Percentiles rank a stretch among this genome's conserved stretches.
phyloP scores from a whole-genome alignment of 176 grass and related monocot genomes.

The Rhynchospora pubera region DNA sequence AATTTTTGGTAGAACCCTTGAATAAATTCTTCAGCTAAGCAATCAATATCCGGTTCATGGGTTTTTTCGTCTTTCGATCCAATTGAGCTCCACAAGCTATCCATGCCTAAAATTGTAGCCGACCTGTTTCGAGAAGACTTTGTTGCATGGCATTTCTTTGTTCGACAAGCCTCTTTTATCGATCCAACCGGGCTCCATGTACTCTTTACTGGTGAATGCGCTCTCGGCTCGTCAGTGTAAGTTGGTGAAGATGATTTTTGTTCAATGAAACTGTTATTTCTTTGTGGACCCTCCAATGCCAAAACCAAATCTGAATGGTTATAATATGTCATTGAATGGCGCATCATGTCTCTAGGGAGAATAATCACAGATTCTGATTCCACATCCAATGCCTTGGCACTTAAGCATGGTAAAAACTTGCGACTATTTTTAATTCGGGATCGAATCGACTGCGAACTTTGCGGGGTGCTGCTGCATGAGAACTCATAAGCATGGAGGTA shows the following conservation, averaged over 20 bases:
- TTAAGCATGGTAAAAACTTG: conserved; percentile 18
- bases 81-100: conserved; percentile 7
- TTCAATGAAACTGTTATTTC: not conserved
- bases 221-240: not conserved
- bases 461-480: conserved; percentile 12
- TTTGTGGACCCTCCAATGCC: not conserved
- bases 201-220: not conserved
- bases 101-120: not conserved
- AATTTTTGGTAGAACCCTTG: conserved; percentile 17
- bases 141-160: not conserved
- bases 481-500: conserved; percentile 13
- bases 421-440: not conserved
- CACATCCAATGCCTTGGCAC: conserved; percentile 8
- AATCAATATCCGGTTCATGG: not conserved
- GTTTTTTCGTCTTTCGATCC: not conserved
- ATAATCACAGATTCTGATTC: not conserved
- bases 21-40: conserved; percentile 22
- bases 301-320: not conserved
- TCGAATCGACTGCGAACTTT: not conserved
- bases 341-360: not conserved
- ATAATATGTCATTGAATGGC: not conserved
- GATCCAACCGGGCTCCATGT: not conserved
- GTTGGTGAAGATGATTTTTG: not conserved
- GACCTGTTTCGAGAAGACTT: not conserved
- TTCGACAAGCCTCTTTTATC: not conserved